Evolutionary conservation across 2,329 filamentous ascomycete species (phyloP).

Genomic region (Iodosphaeria phyllophila): DNA sequence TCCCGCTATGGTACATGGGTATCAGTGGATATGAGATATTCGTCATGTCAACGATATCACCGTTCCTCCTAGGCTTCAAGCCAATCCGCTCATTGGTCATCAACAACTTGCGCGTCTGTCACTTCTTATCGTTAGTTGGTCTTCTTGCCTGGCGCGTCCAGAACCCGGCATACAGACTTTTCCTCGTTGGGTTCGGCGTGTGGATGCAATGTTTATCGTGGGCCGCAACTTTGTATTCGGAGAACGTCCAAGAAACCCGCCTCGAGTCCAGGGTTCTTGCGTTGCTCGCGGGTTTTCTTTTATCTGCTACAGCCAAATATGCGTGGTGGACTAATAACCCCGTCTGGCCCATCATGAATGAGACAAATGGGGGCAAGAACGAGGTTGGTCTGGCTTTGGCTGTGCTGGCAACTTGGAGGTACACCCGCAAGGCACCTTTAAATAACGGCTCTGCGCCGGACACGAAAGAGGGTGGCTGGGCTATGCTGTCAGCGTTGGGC

Average conservation of each 20-base stretch:
- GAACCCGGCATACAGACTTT: conserved; percentile 57
- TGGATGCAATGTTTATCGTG: conserved; percentile 67
- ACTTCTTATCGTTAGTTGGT: conserved; percentile 62
- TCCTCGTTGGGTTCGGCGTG: conserved; percentile 64
- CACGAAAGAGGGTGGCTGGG: conserved; percentile 39
- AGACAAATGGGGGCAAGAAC: conserved; percentile 82
- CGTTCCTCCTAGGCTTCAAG: conserved; percentile 55
- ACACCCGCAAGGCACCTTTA: conserved; percentile 47
- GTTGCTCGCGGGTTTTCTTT: conserved; percentile 63
- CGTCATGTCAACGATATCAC: conserved; percentile 70
- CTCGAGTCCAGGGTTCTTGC: conserved; percentile 70
- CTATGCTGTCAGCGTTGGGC: conserved; percentile 55
- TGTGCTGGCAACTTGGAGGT: conserved; percentile 54
- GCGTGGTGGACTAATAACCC: conserved; percentile 91
- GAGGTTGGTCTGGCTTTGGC: conserved; percentile 62
- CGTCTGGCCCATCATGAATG: conserved; percentile 87
- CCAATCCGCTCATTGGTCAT: conserved; percentile 49
- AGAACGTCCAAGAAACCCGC: conserved; percentile 52
- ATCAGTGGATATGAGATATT: conserved; percentile 90
- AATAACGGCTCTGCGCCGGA: conserved; percentile 16
- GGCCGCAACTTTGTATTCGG: conserved; percentile 64
- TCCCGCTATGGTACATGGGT: conserved; percentile 97
- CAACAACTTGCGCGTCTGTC: conserved; percentile 49
- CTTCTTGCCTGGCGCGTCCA: conserved; percentile 63
- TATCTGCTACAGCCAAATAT: conserved; percentile 81